These are phyloP conservation scores for Paramecium octaurelia DNA, from an alignment of 73 alveolate genomes.

Conservation along the genomic window DNA sequence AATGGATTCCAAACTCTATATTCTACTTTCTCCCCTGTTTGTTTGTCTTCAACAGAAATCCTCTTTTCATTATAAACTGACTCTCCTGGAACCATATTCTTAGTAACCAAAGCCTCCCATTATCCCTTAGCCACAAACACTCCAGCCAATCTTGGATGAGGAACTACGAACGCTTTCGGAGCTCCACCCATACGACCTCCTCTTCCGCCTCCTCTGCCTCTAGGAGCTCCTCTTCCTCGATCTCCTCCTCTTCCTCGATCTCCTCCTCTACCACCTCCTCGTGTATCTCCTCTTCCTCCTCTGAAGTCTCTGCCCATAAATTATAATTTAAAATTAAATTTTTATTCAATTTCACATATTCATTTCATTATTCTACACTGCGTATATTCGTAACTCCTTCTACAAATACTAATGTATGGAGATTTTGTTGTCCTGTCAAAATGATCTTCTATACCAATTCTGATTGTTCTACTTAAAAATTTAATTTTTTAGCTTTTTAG, in stretches of 20 bases:
- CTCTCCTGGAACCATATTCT: conserved; percentile 96
- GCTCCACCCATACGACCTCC: conserved; percentile 86
- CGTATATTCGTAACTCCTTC: neutral
- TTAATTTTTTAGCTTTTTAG: neutral
- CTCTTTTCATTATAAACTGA: conserved; percentile 89
- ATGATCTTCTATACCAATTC: neutral
- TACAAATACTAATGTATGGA: neutral
- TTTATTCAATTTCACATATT: neutral
- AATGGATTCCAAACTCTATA: conserved; percentile 99
- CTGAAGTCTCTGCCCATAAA: neutral
- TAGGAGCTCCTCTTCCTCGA: conserved; percentile 80
- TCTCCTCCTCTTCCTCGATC: conserved; percentile 66
- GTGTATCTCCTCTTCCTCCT: conserved; percentile 24
- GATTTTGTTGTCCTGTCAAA: neutral
- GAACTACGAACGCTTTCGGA: conserved; percentile 76
- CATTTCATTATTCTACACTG: neutral
- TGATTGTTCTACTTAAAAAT: neutral
- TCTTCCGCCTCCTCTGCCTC: conserved; percentile 72
- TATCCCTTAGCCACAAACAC: conserved; percentile 84
- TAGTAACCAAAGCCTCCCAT: conserved; percentile 94
- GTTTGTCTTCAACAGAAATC: conserved; percentile 78
- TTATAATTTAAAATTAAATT: neutral
- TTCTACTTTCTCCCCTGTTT: conserved; percentile 87
- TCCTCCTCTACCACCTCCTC: conserved; percentile 59
- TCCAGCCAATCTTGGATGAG: conserved; percentile 96